Percentiles rank a stretch among this genome's conserved stretches.
Evolutionary conservation across 106 monocot species (phyloP).

Genomic region (Acanthochlamys bracteata): DNA sequence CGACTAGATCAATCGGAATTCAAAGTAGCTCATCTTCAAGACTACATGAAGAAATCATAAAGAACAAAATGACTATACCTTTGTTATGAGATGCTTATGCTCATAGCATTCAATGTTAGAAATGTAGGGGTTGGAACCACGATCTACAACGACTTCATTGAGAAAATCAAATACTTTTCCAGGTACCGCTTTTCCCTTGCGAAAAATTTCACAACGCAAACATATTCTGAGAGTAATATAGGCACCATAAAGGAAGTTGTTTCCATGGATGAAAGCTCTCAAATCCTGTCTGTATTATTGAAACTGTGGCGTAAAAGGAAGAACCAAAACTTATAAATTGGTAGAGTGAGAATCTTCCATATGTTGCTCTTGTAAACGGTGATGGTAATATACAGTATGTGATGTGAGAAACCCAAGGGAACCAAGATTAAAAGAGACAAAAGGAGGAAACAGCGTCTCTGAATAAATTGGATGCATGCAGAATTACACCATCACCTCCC

Average conservation of each 20-base stretch:
- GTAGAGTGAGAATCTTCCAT: neutral
- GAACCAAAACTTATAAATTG: neutral
- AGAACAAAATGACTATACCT: slow-evolving; percentile 40
- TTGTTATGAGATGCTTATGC: slow-evolving; percentile 85
- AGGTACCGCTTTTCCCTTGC: slow-evolving; percentile 83
- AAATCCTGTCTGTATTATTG: slow-evolving; percentile 66
- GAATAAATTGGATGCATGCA: slow-evolving; percentile 97
- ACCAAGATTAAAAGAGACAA: slow-evolving; percentile 97
- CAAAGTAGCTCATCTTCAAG: neutral
- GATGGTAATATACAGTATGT: slow-evolving; percentile 57
- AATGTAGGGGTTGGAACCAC: slow-evolving; percentile 96
- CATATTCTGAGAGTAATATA: slow-evolving; percentile 99
- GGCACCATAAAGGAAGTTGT: slow-evolving; percentile 79
- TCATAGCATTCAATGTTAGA: slow-evolving; percentile 99
- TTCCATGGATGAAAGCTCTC: slow-evolving; percentile 89
- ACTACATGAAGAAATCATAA: neutral
- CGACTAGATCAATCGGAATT: neutral
- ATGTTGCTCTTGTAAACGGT: neutral
- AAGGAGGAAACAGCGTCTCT: slow-evolving; percentile 94
- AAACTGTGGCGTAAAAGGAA: slow-evolving; percentile 47
- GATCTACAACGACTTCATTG: slow-evolving; percentile 97
- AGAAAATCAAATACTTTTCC: slow-evolving; percentile 94
- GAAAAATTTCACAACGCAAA: slow-evolving; percentile 80
- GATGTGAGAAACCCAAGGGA: slow-evolving; percentile 98
- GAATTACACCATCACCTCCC: slow-evolving; percentile 98